phyloP scores from a whole-genome alignment of 2,329 filamentous ascomycete species.

The Coniochaeta sp. region DNA sequence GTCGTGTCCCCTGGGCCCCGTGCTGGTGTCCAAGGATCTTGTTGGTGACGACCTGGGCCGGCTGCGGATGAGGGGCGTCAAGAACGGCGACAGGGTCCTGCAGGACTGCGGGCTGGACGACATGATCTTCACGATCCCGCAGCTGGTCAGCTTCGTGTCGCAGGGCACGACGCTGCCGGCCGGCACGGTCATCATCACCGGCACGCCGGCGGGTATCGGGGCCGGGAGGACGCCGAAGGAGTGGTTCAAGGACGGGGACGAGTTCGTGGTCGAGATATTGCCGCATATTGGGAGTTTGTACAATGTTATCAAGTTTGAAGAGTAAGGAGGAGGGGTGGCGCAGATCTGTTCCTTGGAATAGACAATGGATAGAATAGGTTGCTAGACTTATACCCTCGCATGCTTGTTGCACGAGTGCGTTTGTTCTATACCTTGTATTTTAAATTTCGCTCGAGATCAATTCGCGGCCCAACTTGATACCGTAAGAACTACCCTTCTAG shows the following conservation, averaged over 20 bases:
- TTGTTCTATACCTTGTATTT: too few species aligned
- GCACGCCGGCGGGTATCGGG: slow-evolving; percentile 34
- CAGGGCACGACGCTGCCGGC: slow-evolving; percentile 33
- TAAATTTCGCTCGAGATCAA: too few species aligned
- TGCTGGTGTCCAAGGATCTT: slow-evolving; percentile 34
- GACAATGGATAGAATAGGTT: not conserved
- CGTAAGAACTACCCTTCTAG: too few species aligned
- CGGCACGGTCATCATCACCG: slow-evolving; percentile 35
- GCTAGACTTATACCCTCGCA: too few species aligned
- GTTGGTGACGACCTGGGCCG: slow-evolving; percentile 33
- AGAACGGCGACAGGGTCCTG: slow-evolving; percentile 40
- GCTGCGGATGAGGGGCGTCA: slow-evolving; percentile 32
- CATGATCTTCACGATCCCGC: slow-evolving; percentile 44
- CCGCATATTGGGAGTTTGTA: slow-evolving; percentile 34
- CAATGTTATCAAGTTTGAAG: slow-evolving; percentile 29
- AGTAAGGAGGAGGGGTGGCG: slow-evolving; percentile 15
- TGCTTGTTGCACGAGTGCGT: too few species aligned
- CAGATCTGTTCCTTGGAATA: not conserved
- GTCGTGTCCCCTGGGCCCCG: slow-evolving; percentile 46
- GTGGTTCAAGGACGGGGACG: slow-evolving; percentile 27
- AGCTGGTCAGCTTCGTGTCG: slow-evolving; percentile 33
- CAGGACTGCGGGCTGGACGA: slow-evolving; percentile 34
- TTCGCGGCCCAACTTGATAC: too few species aligned
- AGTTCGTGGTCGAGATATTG: slow-evolving; percentile 34
- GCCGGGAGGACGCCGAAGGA: slow-evolving; percentile 28